phyloP scores from a whole-genome alignment of 306 rosid genomes.

The Abrus pulchellus region DNA sequence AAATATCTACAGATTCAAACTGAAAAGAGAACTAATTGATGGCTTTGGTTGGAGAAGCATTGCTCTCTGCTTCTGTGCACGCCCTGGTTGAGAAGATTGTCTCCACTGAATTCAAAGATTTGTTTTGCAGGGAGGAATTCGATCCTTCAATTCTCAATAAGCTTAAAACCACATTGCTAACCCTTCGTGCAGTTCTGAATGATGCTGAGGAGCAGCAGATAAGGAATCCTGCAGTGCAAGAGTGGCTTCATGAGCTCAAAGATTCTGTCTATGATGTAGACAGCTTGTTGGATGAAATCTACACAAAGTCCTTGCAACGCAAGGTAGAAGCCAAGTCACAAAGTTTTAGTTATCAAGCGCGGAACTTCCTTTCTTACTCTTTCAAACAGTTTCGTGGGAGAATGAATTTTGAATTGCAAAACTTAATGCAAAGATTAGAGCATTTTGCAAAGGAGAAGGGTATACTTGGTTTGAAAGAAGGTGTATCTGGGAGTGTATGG shows the following conservation, averaged over 20 bases:
- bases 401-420: neutral
- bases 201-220: slow-evolving; percentile 3
- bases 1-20: neutral
- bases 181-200: neutral
- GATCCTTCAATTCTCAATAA: neutral
- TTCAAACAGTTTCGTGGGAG: neutral
- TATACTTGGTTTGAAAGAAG: neutral
- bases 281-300: neutral
- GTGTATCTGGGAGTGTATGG: neutral
- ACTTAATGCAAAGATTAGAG: neutral
- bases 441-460: neutral
- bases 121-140: neutral
- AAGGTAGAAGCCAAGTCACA: neutral
- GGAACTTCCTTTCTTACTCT: neutral
- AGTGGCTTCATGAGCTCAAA: slow-evolving; percentile 3
- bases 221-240: neutral
- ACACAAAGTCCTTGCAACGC: neutral
- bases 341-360: neutral
- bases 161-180: neutral
- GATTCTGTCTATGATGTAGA: neutral
- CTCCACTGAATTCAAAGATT: neutral
- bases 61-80: slow-evolving; percentile 2
- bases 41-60: slow-evolving; percentile 20
- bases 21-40: neutral
- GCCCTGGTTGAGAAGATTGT: neutral